Percentiles rank a stretch among this genome's conserved stretches.
These are phyloP conservation scores for Colletotrichum tofieldiae DNA, from an alignment of 2,329 filamentous ascomycete genomes.

Conservation along the genomic window DNA sequence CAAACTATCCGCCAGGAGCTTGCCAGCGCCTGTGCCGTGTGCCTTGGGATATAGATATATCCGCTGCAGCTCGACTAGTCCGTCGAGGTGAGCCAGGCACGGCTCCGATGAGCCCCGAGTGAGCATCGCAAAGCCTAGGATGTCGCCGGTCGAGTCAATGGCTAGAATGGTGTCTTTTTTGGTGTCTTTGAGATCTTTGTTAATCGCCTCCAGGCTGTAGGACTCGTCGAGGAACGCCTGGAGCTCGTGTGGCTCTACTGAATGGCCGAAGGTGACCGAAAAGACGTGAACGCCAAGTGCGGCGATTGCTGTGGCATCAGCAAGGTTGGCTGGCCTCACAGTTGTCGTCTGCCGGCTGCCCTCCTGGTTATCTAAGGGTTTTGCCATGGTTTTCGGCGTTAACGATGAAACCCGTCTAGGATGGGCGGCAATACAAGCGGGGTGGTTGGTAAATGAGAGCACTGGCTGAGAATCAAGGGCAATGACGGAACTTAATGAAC, in stretches of 20 bases:
- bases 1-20: slow-evolving; percentile 48
- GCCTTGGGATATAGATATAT: slow-evolving; percentile 56
- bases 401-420: not conserved
- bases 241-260: slow-evolving; percentile 56
- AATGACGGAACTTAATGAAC: not conserved
- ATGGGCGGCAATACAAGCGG: not conserved
- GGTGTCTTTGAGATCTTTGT: slow-evolving; percentile 45
- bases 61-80: slow-evolving; percentile 58
- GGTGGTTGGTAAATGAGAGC: not conserved
- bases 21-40: slow-evolving; percentile 59
- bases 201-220: slow-evolving; percentile 54
- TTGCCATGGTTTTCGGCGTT: slow-evolving; percentile 7
- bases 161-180: slow-evolving; percentile 50
- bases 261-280: slow-evolving; percentile 58
- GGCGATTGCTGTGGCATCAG: slow-evolving; percentile 52
- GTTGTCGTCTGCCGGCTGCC: not conserved
- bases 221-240: slow-evolving; percentile 55
- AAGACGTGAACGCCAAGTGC: slow-evolving; percentile 56
- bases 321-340: slow-evolving; percentile 16
- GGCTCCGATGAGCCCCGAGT: slow-evolving; percentile 56
- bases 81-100: slow-evolving; percentile 51
- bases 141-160: slow-evolving; percentile 15
- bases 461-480: not conserved
- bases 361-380: not conserved
- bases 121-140: slow-evolving; percentile 60